These are phyloP conservation scores for Physcomitrium patens DNA, from an alignment of 225 moss, liverwort and hornwort species.

Conservation along the genomic window DNA sequence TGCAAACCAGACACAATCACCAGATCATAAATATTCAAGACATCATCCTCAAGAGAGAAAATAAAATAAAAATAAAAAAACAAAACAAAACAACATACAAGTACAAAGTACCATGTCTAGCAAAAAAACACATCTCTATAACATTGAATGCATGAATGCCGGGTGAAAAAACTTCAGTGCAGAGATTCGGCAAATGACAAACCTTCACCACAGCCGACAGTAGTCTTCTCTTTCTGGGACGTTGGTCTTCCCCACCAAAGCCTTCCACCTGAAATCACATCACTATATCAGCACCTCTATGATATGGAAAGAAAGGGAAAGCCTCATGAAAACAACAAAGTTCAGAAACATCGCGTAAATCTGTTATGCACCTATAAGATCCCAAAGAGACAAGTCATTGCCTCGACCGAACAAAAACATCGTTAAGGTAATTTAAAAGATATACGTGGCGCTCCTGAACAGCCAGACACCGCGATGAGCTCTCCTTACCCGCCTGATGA, in stretches of 20 bases:
- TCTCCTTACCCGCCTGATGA: conserved; percentile 72
- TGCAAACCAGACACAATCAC: conserved; percentile 29
- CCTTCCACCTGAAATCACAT: conserved; percentile 62
- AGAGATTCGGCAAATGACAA: conserved; percentile 25
- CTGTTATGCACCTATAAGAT: neutral
- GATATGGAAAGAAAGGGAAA: neutral
- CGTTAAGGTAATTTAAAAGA: conserved; percentile 1
- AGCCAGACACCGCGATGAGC: neutral
- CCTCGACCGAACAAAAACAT: neutral
- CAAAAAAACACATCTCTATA: neutral
- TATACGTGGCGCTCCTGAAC: conserved; percentile 8
- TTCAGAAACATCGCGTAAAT: neutral
- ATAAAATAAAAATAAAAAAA: no score
- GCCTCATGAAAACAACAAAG: neutral
- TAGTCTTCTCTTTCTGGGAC: conserved; percentile 87
- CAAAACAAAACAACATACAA: no score
- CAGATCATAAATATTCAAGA: neutral
- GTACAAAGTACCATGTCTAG: no score
- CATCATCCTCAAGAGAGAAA: no score
- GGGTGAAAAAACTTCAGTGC: neutral
- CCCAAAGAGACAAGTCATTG: conserved; percentile 1
- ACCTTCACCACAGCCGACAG: conserved; percentile 99
- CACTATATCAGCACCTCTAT: neutral
- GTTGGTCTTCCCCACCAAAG: conserved; percentile 78
- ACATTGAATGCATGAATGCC: neutral